Percentiles rank a stretch among this genome's conserved stretches.
Evolutionary conservation across 164 flowering plant species (phyloP).

Genomic region (Cinnamomum micranthum): DNA sequence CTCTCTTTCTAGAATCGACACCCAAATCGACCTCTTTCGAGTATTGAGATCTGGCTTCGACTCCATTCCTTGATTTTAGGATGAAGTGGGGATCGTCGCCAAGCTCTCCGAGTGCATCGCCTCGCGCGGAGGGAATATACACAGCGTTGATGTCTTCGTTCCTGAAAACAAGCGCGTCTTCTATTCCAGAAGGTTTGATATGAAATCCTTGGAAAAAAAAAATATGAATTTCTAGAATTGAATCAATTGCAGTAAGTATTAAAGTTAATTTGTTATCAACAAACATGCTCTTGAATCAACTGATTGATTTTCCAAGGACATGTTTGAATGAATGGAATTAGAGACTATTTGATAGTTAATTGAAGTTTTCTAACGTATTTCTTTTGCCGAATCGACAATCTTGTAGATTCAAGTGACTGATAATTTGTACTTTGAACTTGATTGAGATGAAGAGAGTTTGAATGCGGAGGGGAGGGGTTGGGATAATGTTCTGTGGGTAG

Average conservation of each 20-base stretch:
- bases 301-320: background rate
- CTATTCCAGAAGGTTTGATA: slow-evolving; percentile 73
- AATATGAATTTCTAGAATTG: too few relatives aligned
- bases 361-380: too few relatives aligned
- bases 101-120: slow-evolving; percentile 91
- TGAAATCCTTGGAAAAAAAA: background rate
- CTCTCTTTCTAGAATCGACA: background rate
- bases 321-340: background rate
- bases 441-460: too few relatives aligned
- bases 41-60: background rate
- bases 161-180: slow-evolving; percentile 80
- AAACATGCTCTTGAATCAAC: background rate
- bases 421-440: too few relatives aligned
- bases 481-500: too few relatives aligned
- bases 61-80: slow-evolving; percentile 30
- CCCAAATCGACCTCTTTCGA: background rate
- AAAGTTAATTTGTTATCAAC: background rate
- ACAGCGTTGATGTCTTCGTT: slow-evolving; percentile 72
- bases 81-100: slow-evolving; percentile 82
- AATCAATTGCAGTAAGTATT: too few relatives aligned
- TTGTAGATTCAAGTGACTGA: too few relatives aligned
- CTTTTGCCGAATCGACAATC: background rate
- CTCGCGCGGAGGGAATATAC: slow-evolving; percentile 85
- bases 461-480: too few relatives aligned
- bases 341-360: background rate